Evolutionary conservation across 768 basidiomycete species (phyloP), one percentile per base, ranked within the genome.

Genomic region (Russula dissimulans): DNA sequence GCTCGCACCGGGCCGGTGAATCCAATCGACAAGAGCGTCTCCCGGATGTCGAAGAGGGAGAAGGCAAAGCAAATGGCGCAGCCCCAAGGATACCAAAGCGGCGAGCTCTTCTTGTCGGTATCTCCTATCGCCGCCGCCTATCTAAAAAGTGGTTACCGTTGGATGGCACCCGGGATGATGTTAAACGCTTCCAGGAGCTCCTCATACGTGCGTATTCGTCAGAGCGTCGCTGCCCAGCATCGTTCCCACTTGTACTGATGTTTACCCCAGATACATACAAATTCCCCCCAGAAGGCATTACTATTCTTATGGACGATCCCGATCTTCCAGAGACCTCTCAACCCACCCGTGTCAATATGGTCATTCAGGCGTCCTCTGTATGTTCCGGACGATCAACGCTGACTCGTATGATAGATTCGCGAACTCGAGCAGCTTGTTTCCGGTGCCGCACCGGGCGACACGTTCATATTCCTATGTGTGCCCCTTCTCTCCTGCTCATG

Each of bases 401-500:
- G 31, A 47, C 43, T 32, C 7, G 0, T 54, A 26, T 17, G 29
- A 43, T 49, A 69, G 68, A 49, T 66, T 18, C 43, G 45, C 3
- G 61, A 67, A 59, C 44, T 69, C 12, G 32, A 45, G 8, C 43
- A 29, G 9, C 61, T 68, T 26, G 66, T 69, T 42, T 1, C 26
- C 8, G 63, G 58, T 46, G 69, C 63, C 1, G 58, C 56, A n/a
- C 18, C 63, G 2, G 70, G 67, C 22, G 71, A 71, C 48, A 61
- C 29, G 26, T 64, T 69, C 14, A 61, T 54, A 8, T 69, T 71
- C 32, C 56, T 68, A 26, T 71, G 71, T 71, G 41, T 10, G 70
- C 55, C 18, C n/a, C 4, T 17, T 10, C 15, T 34, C 12, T 17
- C 9, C 5, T 22, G 10, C 12, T 58, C 4, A 2, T 5, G 22